These are phyloP conservation scores for Dalbergia oliveri DNA, from an alignment of 306 rosid species.

Conservation along the genomic window DNA sequence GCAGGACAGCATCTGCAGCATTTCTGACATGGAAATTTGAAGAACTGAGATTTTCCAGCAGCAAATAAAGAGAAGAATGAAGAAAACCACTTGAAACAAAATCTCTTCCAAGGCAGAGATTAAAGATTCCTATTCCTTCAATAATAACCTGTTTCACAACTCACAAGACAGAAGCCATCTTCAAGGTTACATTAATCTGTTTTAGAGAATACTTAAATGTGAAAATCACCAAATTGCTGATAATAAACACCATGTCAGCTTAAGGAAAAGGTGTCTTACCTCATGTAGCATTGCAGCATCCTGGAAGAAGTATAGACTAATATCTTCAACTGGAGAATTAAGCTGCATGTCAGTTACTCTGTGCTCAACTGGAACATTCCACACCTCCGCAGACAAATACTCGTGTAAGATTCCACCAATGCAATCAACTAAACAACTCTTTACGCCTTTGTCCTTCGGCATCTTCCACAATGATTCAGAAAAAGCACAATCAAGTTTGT, in stretches of 20 bases:
- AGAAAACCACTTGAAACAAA: constrained; percentile 86
- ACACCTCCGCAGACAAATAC: constrained; percentile 84
- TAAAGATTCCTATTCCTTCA: constrained; percentile 88
- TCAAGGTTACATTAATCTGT: constrained; percentile 38
- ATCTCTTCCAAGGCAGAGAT: constrained; percentile 80
- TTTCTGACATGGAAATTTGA: constrained; percentile 72
- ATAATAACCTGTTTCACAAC: constrained; percentile 78
- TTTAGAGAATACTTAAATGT: constrained; percentile 26
- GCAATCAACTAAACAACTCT: constrained; percentile 75
- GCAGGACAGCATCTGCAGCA: constrained; percentile 80
- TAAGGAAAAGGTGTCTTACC: constrained; percentile 61
- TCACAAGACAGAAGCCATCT: constrained; percentile 49
- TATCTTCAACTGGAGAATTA: constrained; percentile 65
- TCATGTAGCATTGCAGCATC: constrained; percentile 87
- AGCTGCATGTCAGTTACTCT: constrained; percentile 49
- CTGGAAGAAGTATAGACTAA: constrained; percentile 69
- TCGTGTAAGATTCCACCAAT: constrained; percentile 85
- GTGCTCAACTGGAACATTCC: constrained; percentile 78
- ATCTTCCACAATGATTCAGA: constrained; percentile 69
- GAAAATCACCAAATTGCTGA: constrained; percentile 39
- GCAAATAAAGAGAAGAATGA: constrained; percentile 89
- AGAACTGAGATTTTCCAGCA: constrained; percentile 91
- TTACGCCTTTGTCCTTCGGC: constrained; percentile 59
- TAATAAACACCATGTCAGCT: constrained; percentile 44
- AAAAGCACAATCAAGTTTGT: constrained; percentile 46